Evolutionary conservation across 805 yeast species (phyloP).

Genomic region (Cyberlindnera americana): DNA sequence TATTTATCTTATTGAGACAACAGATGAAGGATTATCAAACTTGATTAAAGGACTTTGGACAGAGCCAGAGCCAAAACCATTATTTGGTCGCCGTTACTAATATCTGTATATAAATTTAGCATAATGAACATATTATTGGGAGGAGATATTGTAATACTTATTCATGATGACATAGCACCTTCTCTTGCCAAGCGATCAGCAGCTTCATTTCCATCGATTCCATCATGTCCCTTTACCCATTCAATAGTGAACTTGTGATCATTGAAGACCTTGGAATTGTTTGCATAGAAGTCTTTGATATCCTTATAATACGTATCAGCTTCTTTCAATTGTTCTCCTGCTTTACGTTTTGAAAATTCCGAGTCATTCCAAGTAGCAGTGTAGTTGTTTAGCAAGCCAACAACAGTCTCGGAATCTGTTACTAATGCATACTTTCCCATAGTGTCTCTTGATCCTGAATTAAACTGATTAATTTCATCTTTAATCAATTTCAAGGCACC

Average conservation of each 20-base stretch:
- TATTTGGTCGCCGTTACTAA: slow-evolving; percentile 12
- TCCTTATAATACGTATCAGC: slow-evolving; percentile 39
- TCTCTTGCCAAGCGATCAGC: slow-evolving; percentile 73
- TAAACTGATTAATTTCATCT: slow-evolving; percentile 29
- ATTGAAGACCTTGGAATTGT: slow-evolving; percentile 22
- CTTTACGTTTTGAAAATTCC: slow-evolving; percentile 45
- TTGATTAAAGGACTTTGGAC: slow-evolving; percentile 45
- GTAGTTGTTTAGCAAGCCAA: slow-evolving; percentile 57
- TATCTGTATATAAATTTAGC: background rate
- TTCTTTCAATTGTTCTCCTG: slow-evolving; percentile 30
- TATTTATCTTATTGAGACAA: slow-evolving; percentile 75
- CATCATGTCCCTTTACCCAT: slow-evolving; percentile 75
- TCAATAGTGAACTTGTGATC: slow-evolving; percentile 41
- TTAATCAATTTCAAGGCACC: slow-evolving; percentile 47
- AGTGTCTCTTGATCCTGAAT: slow-evolving; percentile 14
- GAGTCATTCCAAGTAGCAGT: slow-evolving; percentile 50
- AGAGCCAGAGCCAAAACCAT: slow-evolving; percentile 20
- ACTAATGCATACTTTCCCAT: slow-evolving; percentile 39
- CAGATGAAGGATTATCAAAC: slow-evolving; percentile 73
- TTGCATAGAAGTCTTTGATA: slow-evolving; percentile 37
- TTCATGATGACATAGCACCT: slow-evolving; percentile 43
- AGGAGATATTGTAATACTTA: no score
- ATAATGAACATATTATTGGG: no score
- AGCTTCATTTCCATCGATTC: slow-evolving; percentile 63
- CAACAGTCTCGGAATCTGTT: slow-evolving; percentile 72